Percentiles rank a stretch among this genome's conserved stretches.
Evolutionary conservation across 257 asterid species (phyloP).

Genomic region (Nicotiana noctiflora): DNA sequence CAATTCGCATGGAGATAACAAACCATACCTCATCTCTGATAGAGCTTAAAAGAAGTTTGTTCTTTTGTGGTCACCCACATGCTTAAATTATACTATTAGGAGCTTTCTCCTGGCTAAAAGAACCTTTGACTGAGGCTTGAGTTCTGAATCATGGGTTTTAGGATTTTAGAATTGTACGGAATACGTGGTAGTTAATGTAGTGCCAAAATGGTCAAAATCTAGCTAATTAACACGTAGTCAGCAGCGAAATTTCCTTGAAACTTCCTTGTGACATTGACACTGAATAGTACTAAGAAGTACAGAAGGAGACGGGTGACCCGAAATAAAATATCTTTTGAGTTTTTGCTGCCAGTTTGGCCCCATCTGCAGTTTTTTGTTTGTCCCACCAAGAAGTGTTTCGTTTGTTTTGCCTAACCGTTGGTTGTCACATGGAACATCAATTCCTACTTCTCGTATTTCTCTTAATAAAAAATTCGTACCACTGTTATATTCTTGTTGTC

Average conservation of each 20-base stretch:
- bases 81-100: not conserved
- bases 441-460: not conserved
- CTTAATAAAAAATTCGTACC: not conserved
- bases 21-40: not conserved
- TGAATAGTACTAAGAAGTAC: constrained; percentile 18
- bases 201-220: not conserved
- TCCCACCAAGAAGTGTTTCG: not conserved
- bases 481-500: not conserved
- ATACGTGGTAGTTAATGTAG: not conserved
- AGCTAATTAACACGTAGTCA: not conserved
- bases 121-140: not conserved
- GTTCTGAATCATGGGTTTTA: not conserved
- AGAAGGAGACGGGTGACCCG: not conserved
- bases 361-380: not conserved
- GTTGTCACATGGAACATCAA: not conserved
- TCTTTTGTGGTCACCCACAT: not conserved
- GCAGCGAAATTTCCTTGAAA: constrained; percentile 36
- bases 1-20: not conserved
- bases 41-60: not conserved
- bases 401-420: not conserved
- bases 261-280: constrained; percentile 20
- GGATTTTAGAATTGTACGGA: not conserved
- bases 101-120: not conserved
- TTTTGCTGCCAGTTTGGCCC: not conserved
- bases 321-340: not conserved